Percentiles rank a stretch among this genome's conserved stretches.
Conservation (phyloP, 257 asterid genomes). For the Solanum phureja region DNA sequence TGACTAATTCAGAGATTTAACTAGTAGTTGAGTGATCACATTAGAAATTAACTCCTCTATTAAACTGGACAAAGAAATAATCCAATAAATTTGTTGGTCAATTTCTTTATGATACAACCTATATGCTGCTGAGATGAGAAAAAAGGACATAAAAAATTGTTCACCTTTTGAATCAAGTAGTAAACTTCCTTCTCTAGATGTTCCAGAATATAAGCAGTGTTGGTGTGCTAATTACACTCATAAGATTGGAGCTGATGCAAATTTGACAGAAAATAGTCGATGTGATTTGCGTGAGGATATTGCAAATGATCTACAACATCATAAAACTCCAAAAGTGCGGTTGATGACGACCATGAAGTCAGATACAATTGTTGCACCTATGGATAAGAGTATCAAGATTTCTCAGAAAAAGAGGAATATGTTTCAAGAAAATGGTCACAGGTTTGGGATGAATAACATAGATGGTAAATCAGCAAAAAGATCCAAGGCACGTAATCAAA, state of each 20-base stretch:
- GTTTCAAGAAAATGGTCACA: slow-evolving; percentile 22
- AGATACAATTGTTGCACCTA: slow-evolving; percentile 18
- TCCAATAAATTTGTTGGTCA: neutral
- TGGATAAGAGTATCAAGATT: slow-evolving; percentile 12
- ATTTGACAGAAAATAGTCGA: neutral
- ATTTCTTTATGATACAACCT: slow-evolving; percentile 33
- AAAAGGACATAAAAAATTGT: slow-evolving; percentile 24
- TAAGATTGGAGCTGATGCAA: neutral
- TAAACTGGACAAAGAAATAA: neutral
- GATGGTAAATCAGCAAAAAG: slow-evolving; percentile 15
- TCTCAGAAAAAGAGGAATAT: slow-evolving; percentile 36
- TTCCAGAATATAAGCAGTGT: no score
- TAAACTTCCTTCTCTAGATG: slow-evolving; percentile 33
- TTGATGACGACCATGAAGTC: slow-evolving; percentile 22
- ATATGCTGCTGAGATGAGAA: slow-evolving; percentile 41
- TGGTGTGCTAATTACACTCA: no score
- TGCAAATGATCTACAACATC: slow-evolving; percentile 12
- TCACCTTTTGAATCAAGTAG: slow-evolving; percentile 29
- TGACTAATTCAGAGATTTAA: neutral
- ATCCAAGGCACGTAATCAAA: slow-evolving; percentile 7
- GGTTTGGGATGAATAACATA: neutral
- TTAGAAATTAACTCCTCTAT: neutral
- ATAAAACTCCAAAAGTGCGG: slow-evolving; percentile 46
- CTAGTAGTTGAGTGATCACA: neutral
- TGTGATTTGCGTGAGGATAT: neutral